Base-by-base conservation (phyloP, 768 basidiomycete genomes). In the Podaxis sp. region DNA sequence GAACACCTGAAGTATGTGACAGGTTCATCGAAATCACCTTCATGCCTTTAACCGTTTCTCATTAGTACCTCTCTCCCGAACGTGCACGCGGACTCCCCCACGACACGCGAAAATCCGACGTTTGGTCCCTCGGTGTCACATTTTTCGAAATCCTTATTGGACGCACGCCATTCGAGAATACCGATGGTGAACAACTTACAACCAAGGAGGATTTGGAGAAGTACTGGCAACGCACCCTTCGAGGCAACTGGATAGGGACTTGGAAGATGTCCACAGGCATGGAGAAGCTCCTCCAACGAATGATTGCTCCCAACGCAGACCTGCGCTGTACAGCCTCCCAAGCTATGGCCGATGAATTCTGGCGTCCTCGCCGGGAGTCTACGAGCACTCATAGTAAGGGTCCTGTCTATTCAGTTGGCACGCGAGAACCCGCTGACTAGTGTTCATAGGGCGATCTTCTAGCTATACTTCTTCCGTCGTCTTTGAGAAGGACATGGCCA, bases 131-230 rank as follows among this genome's bases (percentile, higher is more conserved):
- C 2, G 90, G 89, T 52, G 79, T 96, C 27, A 93, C 96, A 0
- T 91, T 98, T 73, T 99, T 97, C 72, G 96, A 99, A 74, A 91
- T 99, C 64, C 83, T 98, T 36, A 79, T 89, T 24, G 96, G 96
- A 0, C 83, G 96, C 9, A 98, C 96, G 1, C 95, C 96, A 1
- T 98, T 98, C 69, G 91, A 95, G 72, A 71, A 90, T 65, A 82
- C 84, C 43, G 91, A 93, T 66, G 86, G 87, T 6, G 92, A 96
- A 69, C 82, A 89, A 63, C 89, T 95, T 66, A 76, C 81, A 7
- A 89, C 86, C 13, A 87, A 89, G 68, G 92, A 91, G 47, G 91
- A 93, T 66, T 74, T 96, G 25, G 89, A 93, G 70, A 82, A 82
- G 57, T 99, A 99, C 72, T 96, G 93, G 89, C 77, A 84, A 49